phyloP scores from a whole-genome alignment of 441 rosid species.

The Populus trichocarpa region DNA sequence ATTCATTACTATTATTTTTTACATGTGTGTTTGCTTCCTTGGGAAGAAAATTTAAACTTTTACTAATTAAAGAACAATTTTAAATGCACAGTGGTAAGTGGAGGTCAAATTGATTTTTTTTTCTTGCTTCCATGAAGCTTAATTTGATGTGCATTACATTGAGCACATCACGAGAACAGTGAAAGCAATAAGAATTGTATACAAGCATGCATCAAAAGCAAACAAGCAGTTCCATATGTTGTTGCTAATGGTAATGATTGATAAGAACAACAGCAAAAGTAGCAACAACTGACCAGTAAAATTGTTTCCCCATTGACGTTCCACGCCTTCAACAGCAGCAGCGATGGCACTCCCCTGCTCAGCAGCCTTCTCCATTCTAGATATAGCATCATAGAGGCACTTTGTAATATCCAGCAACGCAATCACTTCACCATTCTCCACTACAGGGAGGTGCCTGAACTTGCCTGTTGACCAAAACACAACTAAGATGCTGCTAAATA shows the following conservation, averaged over 20 bases:
- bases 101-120: background rate
- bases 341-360: conserved; percentile 97
- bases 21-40: background rate
- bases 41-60: background rate
- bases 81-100: background rate
- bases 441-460: conserved; percentile 93
- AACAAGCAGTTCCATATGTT: background rate
- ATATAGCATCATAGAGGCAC: conserved; percentile 92
- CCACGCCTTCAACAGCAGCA: conserved; percentile 96
- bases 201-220: background rate
- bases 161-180: background rate
- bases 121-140: background rate
- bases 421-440: conserved; percentile 96
- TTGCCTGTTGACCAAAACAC: conserved; percentile 47
- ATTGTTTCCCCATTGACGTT: conserved; percentile 76
- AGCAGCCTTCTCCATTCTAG: conserved; percentile 94
- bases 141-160: background rate
- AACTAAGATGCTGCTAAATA: background rate
- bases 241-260: background rate
- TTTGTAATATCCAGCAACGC: conserved; percentile 89
- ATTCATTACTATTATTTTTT: background rate
- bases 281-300: conserved; percentile 41
- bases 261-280: background rate
- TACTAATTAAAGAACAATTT: background rate
- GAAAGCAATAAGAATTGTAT: background rate